Conservation (phyloP, 768 basidiomycete genomes). For the Auriscalpium microsporum region DNA sequence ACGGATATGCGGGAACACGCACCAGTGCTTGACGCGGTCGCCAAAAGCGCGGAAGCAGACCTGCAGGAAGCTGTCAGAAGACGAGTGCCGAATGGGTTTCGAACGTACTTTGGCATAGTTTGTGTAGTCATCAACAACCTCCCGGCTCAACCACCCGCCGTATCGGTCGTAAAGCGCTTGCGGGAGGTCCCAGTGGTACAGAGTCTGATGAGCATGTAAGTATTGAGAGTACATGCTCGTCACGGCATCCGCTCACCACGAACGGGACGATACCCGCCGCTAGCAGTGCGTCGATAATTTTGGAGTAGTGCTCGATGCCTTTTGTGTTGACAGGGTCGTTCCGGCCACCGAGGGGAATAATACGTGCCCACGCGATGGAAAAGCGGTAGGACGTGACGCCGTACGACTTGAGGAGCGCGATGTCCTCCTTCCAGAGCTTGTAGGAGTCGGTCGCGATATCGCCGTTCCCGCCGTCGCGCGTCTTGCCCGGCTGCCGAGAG, state of each 20-base stretch:
- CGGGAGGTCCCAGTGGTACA: slow-evolving; percentile 78
- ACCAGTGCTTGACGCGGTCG: slow-evolving; percentile 72
- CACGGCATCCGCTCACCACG: slow-evolving; percentile 36
- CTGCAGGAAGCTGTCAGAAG: slow-evolving; percentile 21
- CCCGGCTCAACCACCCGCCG: slow-evolving; percentile 67
- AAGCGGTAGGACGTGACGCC: slow-evolving; percentile 74
- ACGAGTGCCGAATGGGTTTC: neutral
- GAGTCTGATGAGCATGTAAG: slow-evolving; percentile 32
- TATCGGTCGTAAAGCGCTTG: slow-evolving; percentile 67
- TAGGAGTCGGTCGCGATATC: slow-evolving; percentile 69
- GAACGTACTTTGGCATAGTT: slow-evolving; percentile 37
- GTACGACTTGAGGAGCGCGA: slow-evolving; percentile 51
- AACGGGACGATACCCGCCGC: slow-evolving; percentile 59
- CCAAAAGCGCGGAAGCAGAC: slow-evolving; percentile 71
- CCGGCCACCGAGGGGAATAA: slow-evolving; percentile 66
- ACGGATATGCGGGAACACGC: slow-evolving; percentile 3
- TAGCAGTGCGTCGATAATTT: slow-evolving; percentile 62
- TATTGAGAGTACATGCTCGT: too few species aligned
- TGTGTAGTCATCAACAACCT: slow-evolving; percentile 58
- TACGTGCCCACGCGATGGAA: slow-evolving; percentile 67
- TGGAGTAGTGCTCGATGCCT: slow-evolving; percentile 63
- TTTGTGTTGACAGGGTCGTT: slow-evolving; percentile 63
- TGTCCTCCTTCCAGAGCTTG: slow-evolving; percentile 57
- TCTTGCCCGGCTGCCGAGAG: slow-evolving; percentile 56
- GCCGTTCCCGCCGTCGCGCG: slow-evolving; percentile 55